Conservation (phyloP, 345 rosid genomes). For the Hypericum androsaemum region DNA sequence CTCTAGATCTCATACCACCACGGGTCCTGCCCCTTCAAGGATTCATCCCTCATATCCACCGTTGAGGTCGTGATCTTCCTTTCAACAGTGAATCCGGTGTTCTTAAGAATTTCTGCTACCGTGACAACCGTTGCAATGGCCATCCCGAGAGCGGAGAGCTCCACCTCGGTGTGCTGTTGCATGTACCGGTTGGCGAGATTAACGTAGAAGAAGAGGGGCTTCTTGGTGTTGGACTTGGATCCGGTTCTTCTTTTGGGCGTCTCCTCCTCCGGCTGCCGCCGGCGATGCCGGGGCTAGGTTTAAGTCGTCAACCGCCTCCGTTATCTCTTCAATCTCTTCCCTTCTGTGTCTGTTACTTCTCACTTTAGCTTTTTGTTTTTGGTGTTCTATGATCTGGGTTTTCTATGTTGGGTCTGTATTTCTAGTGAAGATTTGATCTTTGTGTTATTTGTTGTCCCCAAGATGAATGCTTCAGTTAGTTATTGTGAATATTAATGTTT, state of each 20-base stretch:
- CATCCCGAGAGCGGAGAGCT: conserved; percentile 95
- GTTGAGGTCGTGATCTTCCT: conserved; percentile 73
- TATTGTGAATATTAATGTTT: too few relatives aligned
- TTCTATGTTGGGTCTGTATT: too few relatives aligned
- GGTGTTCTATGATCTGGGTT: too few relatives aligned
- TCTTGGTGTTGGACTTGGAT: conserved; percentile 95
- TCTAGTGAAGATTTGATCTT: too few relatives aligned
- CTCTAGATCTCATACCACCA: conserved; percentile 78
- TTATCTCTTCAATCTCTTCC: conserved; percentile 56
- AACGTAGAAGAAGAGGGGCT: conserved; percentile 88
- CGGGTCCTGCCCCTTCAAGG: conserved; percentile 69
- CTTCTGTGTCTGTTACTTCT: too few relatives aligned
- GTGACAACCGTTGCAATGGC: conserved; percentile 85
- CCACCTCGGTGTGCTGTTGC: conserved; percentile 85
- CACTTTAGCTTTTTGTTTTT: too few relatives aligned
- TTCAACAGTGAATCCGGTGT: conserved; percentile 77
- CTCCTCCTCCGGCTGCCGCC: conserved; percentile 7
- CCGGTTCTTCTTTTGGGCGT: conserved; percentile 63
- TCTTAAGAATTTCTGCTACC: conserved; percentile 75
- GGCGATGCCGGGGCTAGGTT: conserved; percentile 17
- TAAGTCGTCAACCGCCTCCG: conserved; percentile 56
- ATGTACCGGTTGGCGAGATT: conserved; percentile 86
- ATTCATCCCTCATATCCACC: conserved; percentile 77
- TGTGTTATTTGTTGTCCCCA: too few relatives aligned
- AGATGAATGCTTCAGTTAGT: too few relatives aligned